A percentile compares a stretch with the other conserved stretches of the same genome.
phyloP scores from a whole-genome alignment of 345 rosid species.

The Rhizophora apiculata region DNA sequence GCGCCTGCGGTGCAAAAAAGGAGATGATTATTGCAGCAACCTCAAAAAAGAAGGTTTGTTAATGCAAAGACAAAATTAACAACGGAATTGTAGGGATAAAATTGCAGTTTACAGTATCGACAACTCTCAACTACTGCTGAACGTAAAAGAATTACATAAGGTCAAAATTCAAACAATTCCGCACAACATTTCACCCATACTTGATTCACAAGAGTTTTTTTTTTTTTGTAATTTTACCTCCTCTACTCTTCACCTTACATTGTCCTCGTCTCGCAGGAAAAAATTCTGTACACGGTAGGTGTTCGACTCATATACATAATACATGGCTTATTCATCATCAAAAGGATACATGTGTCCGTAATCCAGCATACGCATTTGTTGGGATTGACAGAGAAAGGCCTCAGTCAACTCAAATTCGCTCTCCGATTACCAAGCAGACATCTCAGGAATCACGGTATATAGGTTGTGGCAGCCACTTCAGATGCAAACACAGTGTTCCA shows the following conservation, averaged over 20 bases:
- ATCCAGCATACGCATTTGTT: not conserved
- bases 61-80: too few species aligned
- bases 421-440: not conserved
- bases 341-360: too few species aligned
- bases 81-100: too few species aligned
- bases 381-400: not conserved
- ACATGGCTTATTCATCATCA: not conserved
- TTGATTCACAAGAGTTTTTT: not conserved
- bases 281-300: constrained; percentile 17
- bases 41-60: too few species aligned
- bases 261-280: not conserved
- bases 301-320: not conserved
- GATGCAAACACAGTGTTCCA: constrained; percentile 59
- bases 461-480: constrained; percentile 91
- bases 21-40: too few species aligned
- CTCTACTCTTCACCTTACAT: not conserved
- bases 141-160: not conserved
- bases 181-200: not conserved
- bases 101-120: too few species aligned
- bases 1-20: too few species aligned
- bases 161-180: not conserved
- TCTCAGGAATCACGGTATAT: constrained; percentile 69
- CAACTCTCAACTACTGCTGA: not conserved
- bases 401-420: not conserved
- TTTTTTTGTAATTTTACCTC: not conserved